Conservation (phyloP, 1,284 basidiomycete genomes). For the Tilletia indica region DNA sequence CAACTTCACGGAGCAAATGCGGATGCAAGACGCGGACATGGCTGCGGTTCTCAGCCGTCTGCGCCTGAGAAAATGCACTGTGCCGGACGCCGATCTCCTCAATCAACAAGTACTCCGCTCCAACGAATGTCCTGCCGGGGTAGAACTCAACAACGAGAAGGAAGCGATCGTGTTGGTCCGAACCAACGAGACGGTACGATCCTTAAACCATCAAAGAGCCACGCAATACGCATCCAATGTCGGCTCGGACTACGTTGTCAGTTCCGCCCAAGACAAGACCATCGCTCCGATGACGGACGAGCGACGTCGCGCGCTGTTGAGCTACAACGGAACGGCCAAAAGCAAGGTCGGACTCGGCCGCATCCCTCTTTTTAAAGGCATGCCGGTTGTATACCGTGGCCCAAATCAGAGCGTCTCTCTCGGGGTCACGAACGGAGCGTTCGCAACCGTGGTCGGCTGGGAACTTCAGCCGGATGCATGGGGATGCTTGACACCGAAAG, state of each 20-base stretch:
- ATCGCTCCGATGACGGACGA: no score
- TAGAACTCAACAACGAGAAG: neutral
- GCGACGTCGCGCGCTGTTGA: no score
- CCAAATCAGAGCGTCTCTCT: no score
- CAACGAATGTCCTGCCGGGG: neutral
- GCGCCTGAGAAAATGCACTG: neutral
- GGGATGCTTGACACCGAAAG: no score
- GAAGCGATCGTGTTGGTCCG: neutral
- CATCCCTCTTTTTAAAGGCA: no score
- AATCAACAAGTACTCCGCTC: neutral
- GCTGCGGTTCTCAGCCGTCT: neutral
- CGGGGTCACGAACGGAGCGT: no score
- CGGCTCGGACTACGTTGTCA: neutral
- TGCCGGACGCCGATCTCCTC: neutral
- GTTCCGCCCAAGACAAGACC: neutral
- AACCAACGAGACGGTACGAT: neutral
- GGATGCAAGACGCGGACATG: neutral
- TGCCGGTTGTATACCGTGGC: no score
- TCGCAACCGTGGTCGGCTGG: no score
- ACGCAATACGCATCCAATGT: neutral
- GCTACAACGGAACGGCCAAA: no score
- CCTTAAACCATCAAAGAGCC: neutral
- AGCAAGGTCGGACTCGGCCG: no score
- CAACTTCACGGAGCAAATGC: no score
- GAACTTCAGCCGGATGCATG: no score